Percentiles rank a stretch among this genome's conserved stretches.
Evolutionary conservation across 2,329 filamentous ascomycete genomes (phyloP).

Genomic region (Hypoxylon sp.): DNA sequence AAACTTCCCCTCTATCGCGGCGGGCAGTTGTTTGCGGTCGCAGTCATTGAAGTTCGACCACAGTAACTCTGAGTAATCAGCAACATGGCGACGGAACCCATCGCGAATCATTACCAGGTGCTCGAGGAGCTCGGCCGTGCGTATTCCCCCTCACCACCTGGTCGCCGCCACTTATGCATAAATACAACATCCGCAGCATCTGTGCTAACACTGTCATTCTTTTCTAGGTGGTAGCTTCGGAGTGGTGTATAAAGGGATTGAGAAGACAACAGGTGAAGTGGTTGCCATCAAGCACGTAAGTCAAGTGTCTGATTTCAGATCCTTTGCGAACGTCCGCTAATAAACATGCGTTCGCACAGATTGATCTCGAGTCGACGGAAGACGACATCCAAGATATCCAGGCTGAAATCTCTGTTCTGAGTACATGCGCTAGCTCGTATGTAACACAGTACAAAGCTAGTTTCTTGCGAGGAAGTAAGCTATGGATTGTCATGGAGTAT

Average conservation of each 20-base stretch:
- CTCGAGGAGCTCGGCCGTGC: slow-evolving; percentile 95
- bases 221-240: slow-evolving; percentile 90
- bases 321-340: not conserved
- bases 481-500: slow-evolving; percentile 99
- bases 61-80: slow-evolving; percentile 5
- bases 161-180: not conserved
- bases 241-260: slow-evolving; percentile 96
- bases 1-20: slow-evolving; percentile 9
- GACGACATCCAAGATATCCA: slow-evolving; percentile 99
- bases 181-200: slow-evolving; percentile 6
- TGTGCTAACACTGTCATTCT: slow-evolving; percentile 30
- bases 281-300: slow-evolving; percentile 97
- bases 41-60: slow-evolving; percentile 22
- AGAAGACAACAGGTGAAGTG: slow-evolving; percentile 89
- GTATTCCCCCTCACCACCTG: slow-evolving; percentile 56
- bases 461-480: slow-evolving; percentile 94
- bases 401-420: slow-evolving; percentile 94
- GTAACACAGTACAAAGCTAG: slow-evolving; percentile 98
- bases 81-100: slow-evolving; percentile 72
- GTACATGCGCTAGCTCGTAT: slow-evolving; percentile 92
- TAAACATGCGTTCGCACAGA: slow-evolving; percentile 67
- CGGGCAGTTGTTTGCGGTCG: not conserved
- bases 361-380: slow-evolving; percentile 98
- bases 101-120: slow-evolving; percentile 92
- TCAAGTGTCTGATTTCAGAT: slow-evolving; percentile 34